A percentile compares a stretch with the other conserved stretches of the same genome.
phyloP scores from a whole-genome alignment of 768 basidiomycete species.

The Clitopilus hobsonii region DNA sequence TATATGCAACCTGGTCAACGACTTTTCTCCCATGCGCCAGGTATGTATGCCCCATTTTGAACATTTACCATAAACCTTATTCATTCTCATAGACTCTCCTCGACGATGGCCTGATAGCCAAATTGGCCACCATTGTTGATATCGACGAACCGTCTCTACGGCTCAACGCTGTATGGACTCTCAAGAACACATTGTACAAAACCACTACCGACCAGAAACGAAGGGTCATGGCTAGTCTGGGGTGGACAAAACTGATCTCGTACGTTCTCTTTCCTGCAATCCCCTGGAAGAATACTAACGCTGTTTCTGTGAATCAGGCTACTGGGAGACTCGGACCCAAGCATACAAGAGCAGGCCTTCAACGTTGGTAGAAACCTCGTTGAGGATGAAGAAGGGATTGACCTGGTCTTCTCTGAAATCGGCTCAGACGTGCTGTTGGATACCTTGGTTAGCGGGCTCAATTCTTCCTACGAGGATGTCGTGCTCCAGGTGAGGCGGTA shows the following conservation, averaged over 20 bases:
- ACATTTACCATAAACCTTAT: constrained; percentile 3
- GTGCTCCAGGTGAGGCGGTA: constrained; percentile 38
- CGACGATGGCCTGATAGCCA: constrained; percentile 59
- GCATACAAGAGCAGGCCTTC: constrained; percentile 68
- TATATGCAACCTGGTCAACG: constrained; percentile 82
- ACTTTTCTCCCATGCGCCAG: constrained; percentile 75
- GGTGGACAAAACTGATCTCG: constrained; percentile 59
- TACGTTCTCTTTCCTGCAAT: constrained; percentile 16
- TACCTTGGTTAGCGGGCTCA: constrained; percentile 43
- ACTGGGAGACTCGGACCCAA: constrained; percentile 45
- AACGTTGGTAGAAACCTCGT: constrained; percentile 65
- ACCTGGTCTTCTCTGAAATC: constrained; percentile 53
- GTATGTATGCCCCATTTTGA: constrained; percentile 36
- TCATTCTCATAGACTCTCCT: constrained; percentile 50
- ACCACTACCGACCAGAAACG: constrained; percentile 56
- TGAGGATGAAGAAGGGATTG: constrained; percentile 59
- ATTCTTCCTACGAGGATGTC: constrained; percentile 48
- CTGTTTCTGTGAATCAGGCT: constrained; percentile 37
- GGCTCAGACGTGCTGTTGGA: constrained; percentile 40
- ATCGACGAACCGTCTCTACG: constrained; percentile 51
- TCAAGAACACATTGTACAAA: constrained; percentile 79
- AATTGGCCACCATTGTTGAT: constrained; percentile 57
- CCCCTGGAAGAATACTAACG: background rate
- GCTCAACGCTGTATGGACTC: constrained; percentile 76
- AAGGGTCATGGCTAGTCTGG: constrained; percentile 62